Conservation (phyloP, 805 yeast genomes). For the Komagataella kurtzmanii region DNA sequence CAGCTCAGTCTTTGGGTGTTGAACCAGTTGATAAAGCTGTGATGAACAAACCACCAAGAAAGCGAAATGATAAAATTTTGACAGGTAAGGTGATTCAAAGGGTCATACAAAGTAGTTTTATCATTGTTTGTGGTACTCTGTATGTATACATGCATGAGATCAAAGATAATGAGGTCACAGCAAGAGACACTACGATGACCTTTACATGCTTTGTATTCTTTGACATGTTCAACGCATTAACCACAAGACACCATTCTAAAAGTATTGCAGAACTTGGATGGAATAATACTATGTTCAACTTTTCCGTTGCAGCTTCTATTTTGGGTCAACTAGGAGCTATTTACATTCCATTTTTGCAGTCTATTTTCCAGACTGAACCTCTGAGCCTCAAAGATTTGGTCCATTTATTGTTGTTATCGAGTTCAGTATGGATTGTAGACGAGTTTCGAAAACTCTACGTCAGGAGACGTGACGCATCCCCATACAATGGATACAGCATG, state of each 20-base stretch:
- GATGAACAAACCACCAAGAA: conserved; percentile 93
- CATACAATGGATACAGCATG: conserved; percentile 1
- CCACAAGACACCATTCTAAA: conserved; percentile 82
- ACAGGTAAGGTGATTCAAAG: conserved; percentile 58
- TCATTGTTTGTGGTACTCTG: conserved; percentile 77
- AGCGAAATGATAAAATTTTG: conserved; percentile 72
- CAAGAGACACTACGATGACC: conserved; percentile 98
- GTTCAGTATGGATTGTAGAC: conserved; percentile 77
- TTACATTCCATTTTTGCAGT: conserved; percentile 86
- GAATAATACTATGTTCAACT: conserved; percentile 79
- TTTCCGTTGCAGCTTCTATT: conserved; percentile 80
- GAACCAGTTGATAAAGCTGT: conserved; percentile 95
- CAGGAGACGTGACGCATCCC: background rate
- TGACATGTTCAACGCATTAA: conserved; percentile 93
- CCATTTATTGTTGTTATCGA: conserved; percentile 48
- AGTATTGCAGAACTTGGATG: conserved; percentile 76
- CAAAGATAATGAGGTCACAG: conserved; percentile 71
- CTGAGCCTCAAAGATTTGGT: conserved; percentile 56
- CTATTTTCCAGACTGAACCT: conserved; percentile 91
- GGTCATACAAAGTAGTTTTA: conserved; percentile 60
- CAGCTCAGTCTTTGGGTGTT: conserved; percentile 94
- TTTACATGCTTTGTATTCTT: conserved; percentile 92
- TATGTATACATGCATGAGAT: conserved; percentile 78
- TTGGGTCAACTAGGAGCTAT: conserved; percentile 89
- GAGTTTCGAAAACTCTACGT: conserved; percentile 53